phyloP scores from a whole-genome alignment of 1,139 yeast species.

The Yamadazyma sp. region DNA sequence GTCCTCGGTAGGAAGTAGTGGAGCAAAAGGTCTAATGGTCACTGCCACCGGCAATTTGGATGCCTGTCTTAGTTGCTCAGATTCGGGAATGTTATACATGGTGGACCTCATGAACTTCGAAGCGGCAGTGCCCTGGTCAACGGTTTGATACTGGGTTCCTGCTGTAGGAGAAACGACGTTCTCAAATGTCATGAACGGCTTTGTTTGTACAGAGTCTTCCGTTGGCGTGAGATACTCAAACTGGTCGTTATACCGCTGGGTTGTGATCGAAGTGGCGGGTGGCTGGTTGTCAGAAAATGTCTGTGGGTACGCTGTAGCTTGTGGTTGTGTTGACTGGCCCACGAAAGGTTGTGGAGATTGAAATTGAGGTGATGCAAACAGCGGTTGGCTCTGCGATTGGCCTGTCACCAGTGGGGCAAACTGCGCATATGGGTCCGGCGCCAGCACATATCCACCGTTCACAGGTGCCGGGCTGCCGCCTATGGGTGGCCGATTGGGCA shows the following conservation, averaged over 20 bases:
- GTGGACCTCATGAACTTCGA: conserved; percentile 79
- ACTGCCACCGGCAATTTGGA: conserved; percentile 82
- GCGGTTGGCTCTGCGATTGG: background rate
- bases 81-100: conserved; percentile 81
- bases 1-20: conserved; percentile 45
- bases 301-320: background rate
- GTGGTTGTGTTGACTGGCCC: too few species aligned
- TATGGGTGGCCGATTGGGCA: too few species aligned
- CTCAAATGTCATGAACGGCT: conserved; percentile 66
- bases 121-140: conserved; percentile 83
- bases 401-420: background rate
- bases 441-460: too few species aligned
- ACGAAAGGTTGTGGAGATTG: too few species aligned
- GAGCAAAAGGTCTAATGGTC: conserved; percentile 83
- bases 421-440: too few species aligned
- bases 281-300: background rate
- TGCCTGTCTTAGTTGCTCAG: conserved; percentile 66
- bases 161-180: conserved; percentile 82
- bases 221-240: conserved; percentile 37
- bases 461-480: too few species aligned
- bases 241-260: conserved; percentile 57
- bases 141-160: conserved; percentile 65
- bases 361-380: too few species aligned
- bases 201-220: conserved; percentile 17
- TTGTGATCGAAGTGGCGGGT: conserved; percentile 35